A percentile compares a stretch with the other conserved stretches of the same genome.
These are phyloP conservation scores for Ustilago vetiveriae DNA, from an alignment of 1,284 basidiomycete genomes.

Conservation along the genomic window DNA sequence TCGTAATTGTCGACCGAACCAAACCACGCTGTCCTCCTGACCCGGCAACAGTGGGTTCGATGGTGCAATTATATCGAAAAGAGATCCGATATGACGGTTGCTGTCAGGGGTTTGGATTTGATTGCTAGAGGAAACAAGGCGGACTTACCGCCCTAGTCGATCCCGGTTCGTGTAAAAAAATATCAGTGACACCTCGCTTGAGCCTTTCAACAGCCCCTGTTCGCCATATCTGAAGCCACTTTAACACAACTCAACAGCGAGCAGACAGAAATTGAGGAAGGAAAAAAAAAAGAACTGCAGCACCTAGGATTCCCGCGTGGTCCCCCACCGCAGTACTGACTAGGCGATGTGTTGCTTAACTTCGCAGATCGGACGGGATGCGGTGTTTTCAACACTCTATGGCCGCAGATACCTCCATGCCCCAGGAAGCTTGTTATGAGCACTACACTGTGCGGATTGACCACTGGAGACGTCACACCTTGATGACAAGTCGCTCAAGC, in stretches of 20 bases:
- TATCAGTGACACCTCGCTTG: not conserved
- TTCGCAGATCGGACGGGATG: slow-evolving; percentile 83
- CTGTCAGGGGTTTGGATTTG: too few relatives aligned
- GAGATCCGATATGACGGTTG: too few relatives aligned
- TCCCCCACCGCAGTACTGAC: slow-evolving; percentile 86
- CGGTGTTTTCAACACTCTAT: slow-evolving; percentile 82
- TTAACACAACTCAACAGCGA: not conserved
- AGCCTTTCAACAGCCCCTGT: not conserved
- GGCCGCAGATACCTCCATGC: slow-evolving; percentile 80
- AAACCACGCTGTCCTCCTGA: too few relatives aligned
- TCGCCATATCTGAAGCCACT: not conserved
- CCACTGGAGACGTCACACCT: too few relatives aligned
- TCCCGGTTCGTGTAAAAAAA: not conserved
- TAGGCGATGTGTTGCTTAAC: slow-evolving; percentile 81
- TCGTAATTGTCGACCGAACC: too few relatives aligned
- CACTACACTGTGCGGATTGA: too few relatives aligned
- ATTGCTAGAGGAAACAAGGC: too few relatives aligned
- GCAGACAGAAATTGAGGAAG: too few relatives aligned
- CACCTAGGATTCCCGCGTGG: slow-evolving; percentile 80
- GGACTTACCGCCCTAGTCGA: not conserved
- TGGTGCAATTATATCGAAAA: too few relatives aligned
- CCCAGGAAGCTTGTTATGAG: too few relatives aligned
- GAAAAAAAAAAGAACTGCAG: slow-evolving; percentile 1
- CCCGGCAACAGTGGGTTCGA: too few relatives aligned
- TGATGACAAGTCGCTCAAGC: too few relatives aligned